Evolutionary conservation across 2,329 filamentous ascomycete species (phyloP), one percentile per base, ranked within the genome.

Genomic region (Venturiaceae sp.): DNA sequence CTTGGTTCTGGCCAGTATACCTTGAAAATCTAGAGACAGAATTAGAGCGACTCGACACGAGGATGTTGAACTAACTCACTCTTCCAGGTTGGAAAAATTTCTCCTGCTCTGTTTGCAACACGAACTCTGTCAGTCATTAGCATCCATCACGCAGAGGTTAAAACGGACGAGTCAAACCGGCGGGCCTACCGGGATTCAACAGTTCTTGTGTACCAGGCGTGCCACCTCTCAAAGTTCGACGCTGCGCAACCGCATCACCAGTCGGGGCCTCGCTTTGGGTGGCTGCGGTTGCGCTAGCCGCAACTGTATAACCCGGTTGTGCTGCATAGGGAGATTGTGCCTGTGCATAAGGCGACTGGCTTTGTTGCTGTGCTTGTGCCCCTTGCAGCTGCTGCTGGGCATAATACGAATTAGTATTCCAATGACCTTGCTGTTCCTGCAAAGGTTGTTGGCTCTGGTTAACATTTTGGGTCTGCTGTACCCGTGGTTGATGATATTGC

Each of bases 51-150:
- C 21, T 47, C 44, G 21, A 47, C 4, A 30, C 13, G 13, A 26
- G 5, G 1, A 14, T 6, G 3, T 47, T 6, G 8, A 30, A 6
- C 13, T 7, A n/a, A 47, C 44, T 55, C 23, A 64, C 62, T 23
- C 44, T 50, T 16, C 60, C 62, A 14, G 57, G 44, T 33, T 57
- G 57, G 61, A 62, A 63, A 28, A 58, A 63, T 16, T 36, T 46
- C 33, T 50, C 28, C 3, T 41, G 23, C 2, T 60, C 46, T 13
- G 9, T 26, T 39, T 28, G 57, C 6, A 58, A 39, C 19, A 21
- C n/a, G 34, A 56, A 62, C n/a, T 50, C 62, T 63, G 34, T 9
- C 36, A 21, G n/a, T 14, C 2, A 23, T 57, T 26, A 47, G 21
- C 23, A 57, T 28, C 44, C 44, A 30, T 13, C 9, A 30, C 26